phyloP scores from a whole-genome alignment of 441 rosid species.

The Adansonia madagascariensis region DNA sequence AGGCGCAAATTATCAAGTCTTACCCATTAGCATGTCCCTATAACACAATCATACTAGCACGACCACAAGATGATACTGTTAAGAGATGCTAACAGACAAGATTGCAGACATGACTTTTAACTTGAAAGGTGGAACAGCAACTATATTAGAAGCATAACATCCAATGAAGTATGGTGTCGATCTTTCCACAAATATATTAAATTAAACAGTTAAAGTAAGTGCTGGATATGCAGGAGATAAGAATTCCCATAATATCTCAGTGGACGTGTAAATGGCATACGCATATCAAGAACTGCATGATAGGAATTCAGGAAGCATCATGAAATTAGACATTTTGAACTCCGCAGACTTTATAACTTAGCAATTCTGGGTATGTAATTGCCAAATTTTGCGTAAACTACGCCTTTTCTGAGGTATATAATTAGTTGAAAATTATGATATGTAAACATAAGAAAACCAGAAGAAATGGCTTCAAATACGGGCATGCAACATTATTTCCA shows the following conservation, averaged over 20 bases:
- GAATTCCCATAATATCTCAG: neutral
- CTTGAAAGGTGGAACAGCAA: neutral
- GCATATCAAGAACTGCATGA: neutral
- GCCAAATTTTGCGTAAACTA: neutral
- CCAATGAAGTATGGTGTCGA: neutral
- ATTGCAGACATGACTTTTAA: neutral
- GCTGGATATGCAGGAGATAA: neutral
- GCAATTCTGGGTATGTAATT: neutral
- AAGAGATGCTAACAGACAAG: constrained; percentile 1
- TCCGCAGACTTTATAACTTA: neutral
- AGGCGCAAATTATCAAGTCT: constrained; percentile 24
- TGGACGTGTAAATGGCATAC: neutral
- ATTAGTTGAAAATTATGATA: neutral
- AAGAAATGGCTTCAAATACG: neutral
- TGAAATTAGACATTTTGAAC: neutral
- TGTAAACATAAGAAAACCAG: neutral
- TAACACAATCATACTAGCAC: neutral
- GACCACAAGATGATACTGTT: neutral
- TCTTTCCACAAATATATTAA: neutral
- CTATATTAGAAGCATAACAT: neutral
- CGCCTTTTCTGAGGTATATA: neutral
- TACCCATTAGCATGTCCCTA: neutral
- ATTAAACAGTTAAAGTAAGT: neutral
- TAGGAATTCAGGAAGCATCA: neutral
- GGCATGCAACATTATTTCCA: neutral